Base-by-base conservation (phyloP, 1,284 basidiomycete genomes). In the Microbotryum scabiosae region DNA sequence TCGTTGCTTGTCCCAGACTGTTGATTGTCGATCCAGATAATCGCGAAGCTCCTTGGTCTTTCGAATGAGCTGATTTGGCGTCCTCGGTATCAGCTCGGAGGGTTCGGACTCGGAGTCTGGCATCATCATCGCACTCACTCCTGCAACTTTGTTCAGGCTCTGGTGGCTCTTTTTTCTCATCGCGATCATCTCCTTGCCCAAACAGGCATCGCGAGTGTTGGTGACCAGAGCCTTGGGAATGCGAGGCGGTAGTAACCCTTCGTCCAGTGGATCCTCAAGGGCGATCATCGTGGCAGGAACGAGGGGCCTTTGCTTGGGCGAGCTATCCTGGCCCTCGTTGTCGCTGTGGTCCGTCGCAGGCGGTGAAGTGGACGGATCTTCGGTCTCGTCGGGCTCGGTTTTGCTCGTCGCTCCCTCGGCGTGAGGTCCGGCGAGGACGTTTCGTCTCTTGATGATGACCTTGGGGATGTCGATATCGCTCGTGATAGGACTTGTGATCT, bases 81-180 rank as follows among this genome's bases (percentile, higher is more conserved):
- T 45, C 28, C 14, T 36, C 7, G n/a, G 14, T 10, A 36, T 57
- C 23, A 57, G 26, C 51, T 20, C 4, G 20, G 3, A 44, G 23
- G 21, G 14, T 25, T 1, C 28, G 10, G 4, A 32, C 4, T 23
- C 1, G 9, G 4, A 45, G 49, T 49, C 9, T 12, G 5, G 36
- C 30, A 32, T 41, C 16, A 32, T 18, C 36, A 41, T 5, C 16
- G 6, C 12, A 41, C 64, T 43, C 23, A 66, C 60, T 2, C 64
- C 66, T 5, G 64, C 62, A n/a, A 68, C 36, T 28, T 54, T 20
- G 45, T 68, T 68, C 14, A 68, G 56, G 44, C 30, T 36, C 26
- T 16, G 23, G 23, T 62, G 62, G 5, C 64, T 25, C 36, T 9
- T 41, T 45, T 23, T 25, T 10, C 64, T 32, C 25, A 52, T 28